A percentile compares a stretch with the other conserved stretches of the same genome.
Evolutionary conservation across 2,329 filamentous ascomycete species (phyloP).

Genomic region (Penicillium hordei): DNA sequence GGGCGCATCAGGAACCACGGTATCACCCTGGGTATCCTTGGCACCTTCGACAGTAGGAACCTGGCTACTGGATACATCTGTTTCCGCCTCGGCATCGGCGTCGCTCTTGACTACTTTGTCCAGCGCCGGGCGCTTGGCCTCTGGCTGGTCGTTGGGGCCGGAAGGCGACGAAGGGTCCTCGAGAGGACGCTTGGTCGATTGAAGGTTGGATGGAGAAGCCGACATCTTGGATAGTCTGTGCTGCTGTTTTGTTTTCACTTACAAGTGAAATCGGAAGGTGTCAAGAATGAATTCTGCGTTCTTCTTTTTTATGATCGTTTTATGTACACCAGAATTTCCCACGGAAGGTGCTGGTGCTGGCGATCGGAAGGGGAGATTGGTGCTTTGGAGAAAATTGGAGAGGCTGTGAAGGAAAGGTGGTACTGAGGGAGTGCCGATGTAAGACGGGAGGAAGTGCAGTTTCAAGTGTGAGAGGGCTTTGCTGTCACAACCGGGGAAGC

Average conservation of each 20-base stretch:
- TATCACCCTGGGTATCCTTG: slow-evolving; percentile 60
- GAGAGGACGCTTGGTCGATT: slow-evolving; percentile 77
- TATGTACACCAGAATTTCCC: slow-evolving; percentile 86
- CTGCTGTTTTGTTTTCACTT: slow-evolving; percentile 38
- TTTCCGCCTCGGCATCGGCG: slow-evolving; percentile 42
- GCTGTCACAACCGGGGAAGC: slow-evolving; percentile 19
- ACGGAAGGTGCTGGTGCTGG: slow-evolving; percentile 89
- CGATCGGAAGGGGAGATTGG: slow-evolving; percentile 43
- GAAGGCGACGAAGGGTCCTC: slow-evolving; percentile 97
- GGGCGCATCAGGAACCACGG: slow-evolving; percentile 64
- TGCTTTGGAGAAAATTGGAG: slow-evolving; percentile 34
- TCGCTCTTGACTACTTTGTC: slow-evolving; percentile 82
- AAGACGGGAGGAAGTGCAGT: slow-evolving; percentile 26
- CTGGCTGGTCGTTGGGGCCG: slow-evolving; percentile 85
- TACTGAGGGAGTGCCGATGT: slow-evolving; percentile 37
- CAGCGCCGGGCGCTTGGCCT: slow-evolving; percentile 93
- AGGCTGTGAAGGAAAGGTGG: slow-evolving; percentile 34
- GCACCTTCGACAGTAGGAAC: slow-evolving; percentile 17
- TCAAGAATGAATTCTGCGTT: slow-evolving; percentile 49
- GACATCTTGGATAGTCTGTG: slow-evolving; percentile 62
- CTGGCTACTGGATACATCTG: slow-evolving; percentile 30
- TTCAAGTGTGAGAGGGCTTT: slow-evolving; percentile 23
- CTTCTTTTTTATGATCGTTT: slow-evolving; percentile 54
- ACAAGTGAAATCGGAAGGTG: slow-evolving; percentile 49
- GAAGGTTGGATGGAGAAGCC: slow-evolving; percentile 56